Conservation (phyloP, 2,329 filamentous ascomycete genomes). For the Venturia nashicola region DNA sequence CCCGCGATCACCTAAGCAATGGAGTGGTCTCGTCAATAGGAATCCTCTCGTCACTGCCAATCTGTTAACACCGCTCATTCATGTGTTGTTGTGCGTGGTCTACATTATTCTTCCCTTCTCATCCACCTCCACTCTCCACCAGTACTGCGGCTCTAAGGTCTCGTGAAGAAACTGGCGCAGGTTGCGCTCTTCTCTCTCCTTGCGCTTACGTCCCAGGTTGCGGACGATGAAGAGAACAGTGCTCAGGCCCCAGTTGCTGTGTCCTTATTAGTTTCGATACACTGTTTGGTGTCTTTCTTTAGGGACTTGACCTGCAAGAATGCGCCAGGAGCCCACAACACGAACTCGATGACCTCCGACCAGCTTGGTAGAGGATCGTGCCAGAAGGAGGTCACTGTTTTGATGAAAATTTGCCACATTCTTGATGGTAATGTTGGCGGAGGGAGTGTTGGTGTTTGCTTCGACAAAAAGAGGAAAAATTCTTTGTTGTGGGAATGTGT, state of each 20-base stretch:
- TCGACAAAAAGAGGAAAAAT: not conserved
- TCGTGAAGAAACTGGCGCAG: not conserved
- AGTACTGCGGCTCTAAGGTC: not conserved
- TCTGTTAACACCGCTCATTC: not conserved
- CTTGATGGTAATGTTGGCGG: not conserved
- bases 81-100: not conserved
- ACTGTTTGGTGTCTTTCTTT: not conserved
- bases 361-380: not conserved
- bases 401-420: not conserved
- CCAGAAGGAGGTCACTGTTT: not conserved
- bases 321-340: not conserved
- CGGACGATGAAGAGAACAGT: not conserved
- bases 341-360: not conserved
- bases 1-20: slow-evolving; percentile 14
- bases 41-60: not conserved
- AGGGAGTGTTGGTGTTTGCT: not conserved
- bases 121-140: not conserved
- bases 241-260: not conserved
- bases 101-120: not conserved
- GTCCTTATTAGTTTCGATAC: not conserved
- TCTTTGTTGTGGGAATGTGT: not conserved
- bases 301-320: not conserved
- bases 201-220: not conserved
- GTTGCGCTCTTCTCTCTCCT: not conserved
- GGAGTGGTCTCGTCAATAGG: not conserved